Evolutionary conservation across 1,284 basidiomycete species (phyloP).

Genomic region (Xerocomus nothofagi): DNA sequence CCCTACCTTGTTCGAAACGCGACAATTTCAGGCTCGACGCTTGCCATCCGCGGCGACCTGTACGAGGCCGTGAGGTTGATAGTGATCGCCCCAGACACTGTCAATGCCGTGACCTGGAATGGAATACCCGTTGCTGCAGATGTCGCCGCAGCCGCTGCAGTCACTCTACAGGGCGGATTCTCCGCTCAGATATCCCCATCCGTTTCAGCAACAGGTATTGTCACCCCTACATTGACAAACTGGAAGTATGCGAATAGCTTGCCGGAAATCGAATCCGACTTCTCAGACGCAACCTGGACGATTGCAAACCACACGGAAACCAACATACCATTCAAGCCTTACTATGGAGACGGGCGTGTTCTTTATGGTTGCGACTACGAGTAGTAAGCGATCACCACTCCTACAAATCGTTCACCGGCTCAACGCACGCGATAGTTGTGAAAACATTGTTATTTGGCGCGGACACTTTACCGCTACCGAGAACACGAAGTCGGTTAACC

Average conservation of each 20-base stretch:
- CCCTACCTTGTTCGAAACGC: slow-evolving; percentile 58
- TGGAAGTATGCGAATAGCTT: slow-evolving; percentile 76
- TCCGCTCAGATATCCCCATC: slow-evolving; percentile 32
- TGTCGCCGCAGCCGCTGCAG: slow-evolving; percentile 25
- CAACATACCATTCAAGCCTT: slow-evolving; percentile 63
- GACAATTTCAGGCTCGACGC: slow-evolving; percentile 38
- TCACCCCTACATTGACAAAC: slow-evolving; percentile 43
- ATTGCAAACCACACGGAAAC: slow-evolving; percentile 68
- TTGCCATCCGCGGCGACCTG: slow-evolving; percentile 50
- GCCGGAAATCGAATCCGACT: slow-evolving; percentile 59
- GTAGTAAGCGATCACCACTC: slow-evolving; percentile 52
- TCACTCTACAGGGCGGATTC: slow-evolving; percentile 43
- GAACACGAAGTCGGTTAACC: slow-evolving; percentile 57
- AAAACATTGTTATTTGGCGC: slow-evolving; percentile 77
- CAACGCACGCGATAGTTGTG: slow-evolving; percentile 53
- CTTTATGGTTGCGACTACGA: slow-evolving; percentile 82
- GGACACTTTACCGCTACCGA: slow-evolving; percentile 71
- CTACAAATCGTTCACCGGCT: not conserved
- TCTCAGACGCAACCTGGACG: slow-evolving; percentile 63
- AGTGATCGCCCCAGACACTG: slow-evolving; percentile 45
- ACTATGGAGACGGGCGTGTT: slow-evolving; percentile 71
- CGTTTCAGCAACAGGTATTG: slow-evolving; percentile 14
- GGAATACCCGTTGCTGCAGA: slow-evolving; percentile 48
- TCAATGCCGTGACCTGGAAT: slow-evolving; percentile 69
- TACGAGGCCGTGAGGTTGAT: slow-evolving; percentile 42